Conservation (phyloP, 2,329 filamentous ascomycete species). For the Aschersonia sp. region DNA sequence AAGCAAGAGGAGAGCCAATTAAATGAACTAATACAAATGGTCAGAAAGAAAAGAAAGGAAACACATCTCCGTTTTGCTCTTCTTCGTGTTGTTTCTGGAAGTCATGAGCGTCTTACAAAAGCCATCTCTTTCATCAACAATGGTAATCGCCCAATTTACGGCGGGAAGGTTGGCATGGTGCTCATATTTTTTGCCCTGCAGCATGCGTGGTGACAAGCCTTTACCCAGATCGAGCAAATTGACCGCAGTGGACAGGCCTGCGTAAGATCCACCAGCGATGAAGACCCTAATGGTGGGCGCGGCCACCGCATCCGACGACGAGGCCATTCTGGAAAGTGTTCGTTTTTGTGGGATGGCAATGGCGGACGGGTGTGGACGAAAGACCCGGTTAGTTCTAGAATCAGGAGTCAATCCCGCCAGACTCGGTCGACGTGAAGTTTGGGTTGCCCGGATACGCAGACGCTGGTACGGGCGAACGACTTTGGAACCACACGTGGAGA, state of each 20-base stretch:
- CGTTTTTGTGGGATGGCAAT: neutral
- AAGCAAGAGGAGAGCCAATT: slow-evolving; percentile 60
- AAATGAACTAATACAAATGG: slow-evolving; percentile 42
- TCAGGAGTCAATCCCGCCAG: no score
- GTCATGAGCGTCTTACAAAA: slow-evolving; percentile 42
- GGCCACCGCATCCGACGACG: slow-evolving; percentile 8
- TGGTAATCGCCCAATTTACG: slow-evolving; percentile 51
- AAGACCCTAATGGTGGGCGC: slow-evolving; percentile 38
- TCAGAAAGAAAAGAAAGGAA: neutral
- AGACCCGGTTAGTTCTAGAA: no score
- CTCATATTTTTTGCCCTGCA: slow-evolving; percentile 15
- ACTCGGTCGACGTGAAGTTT: no score
- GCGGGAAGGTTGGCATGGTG: slow-evolving; percentile 27
- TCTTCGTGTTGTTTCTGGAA: no score
- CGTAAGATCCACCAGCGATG: slow-evolving; percentile 57
- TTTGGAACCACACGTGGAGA: no score
- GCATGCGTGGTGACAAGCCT: slow-evolving; percentile 35
- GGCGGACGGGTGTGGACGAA: no score
- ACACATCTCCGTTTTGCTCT: no score
- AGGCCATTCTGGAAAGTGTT: slow-evolving; percentile 13
- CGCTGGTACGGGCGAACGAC: no score
- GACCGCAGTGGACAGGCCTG: slow-evolving; percentile 50
- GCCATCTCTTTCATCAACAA: slow-evolving; percentile 71
- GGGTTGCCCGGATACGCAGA: no score
- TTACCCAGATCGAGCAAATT: slow-evolving; percentile 53